Evolutionary conservation across 2,329 filamentous ascomycete genomes (phyloP).

Genomic region (Colletotrichum cuscutae): DNA sequence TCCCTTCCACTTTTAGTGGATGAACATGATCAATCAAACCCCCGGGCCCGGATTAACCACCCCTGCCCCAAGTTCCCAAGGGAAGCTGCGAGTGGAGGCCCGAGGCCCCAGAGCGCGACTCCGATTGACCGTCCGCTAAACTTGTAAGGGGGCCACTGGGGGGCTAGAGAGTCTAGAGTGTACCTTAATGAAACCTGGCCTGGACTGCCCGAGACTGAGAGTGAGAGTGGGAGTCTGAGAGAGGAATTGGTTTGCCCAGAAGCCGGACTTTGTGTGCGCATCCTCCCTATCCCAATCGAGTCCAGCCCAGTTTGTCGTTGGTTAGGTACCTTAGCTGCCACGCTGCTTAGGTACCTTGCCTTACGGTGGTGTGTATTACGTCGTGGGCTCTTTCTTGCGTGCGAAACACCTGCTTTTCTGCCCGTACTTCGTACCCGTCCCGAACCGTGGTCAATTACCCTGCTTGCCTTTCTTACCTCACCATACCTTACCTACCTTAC

Average conservation of each 20-base stretch:
- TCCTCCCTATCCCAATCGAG: slow-evolving; percentile 32
- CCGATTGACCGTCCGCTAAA: slow-evolving; percentile 30
- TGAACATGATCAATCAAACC: not conserved
- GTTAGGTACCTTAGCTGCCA: not conserved
- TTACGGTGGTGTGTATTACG: slow-evolving; percentile 31
- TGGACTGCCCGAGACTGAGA: not conserved
- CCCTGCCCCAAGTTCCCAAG: not conserved
- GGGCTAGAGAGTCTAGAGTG: slow-evolving; percentile 4
- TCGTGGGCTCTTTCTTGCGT: slow-evolving; percentile 33
- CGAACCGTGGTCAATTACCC: slow-evolving; percentile 1
- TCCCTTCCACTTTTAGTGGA: slow-evolving; percentile 20
- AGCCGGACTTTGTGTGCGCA: slow-evolving; percentile 15
- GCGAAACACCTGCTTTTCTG: slow-evolving; percentile 36
- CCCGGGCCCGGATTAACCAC: slow-evolving; percentile 28
- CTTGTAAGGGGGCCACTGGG: not conserved
- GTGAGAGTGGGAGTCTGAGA: not conserved
- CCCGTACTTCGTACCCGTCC: slow-evolving; percentile 8
- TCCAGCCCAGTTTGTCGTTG: slow-evolving; percentile 20
- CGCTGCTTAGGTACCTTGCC: no score
- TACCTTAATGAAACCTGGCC: slow-evolving; percentile 35
- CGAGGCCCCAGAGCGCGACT: slow-evolving; percentile 18
- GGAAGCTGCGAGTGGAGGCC: slow-evolving; percentile 10
- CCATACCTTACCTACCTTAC: not conserved
- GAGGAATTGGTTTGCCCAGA: slow-evolving; percentile 14
- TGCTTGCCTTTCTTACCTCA: slow-evolving; percentile 10